Evolutionary conservation across 768 basidiomycete species (phyloP).

Genomic region (Tephrocybe sp.): DNA sequence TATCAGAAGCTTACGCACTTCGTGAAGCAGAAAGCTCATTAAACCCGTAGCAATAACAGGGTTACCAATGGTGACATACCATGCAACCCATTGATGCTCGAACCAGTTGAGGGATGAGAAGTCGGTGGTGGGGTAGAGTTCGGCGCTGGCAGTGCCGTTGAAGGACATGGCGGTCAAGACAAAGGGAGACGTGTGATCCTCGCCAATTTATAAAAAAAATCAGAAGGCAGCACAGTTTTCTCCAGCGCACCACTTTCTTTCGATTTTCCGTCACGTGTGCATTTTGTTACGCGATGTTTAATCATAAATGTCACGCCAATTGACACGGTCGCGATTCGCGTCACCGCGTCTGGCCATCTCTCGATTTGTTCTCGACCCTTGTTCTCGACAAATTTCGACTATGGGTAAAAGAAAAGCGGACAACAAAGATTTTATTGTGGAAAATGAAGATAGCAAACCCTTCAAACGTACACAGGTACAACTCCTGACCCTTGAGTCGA

Average conservation of each 20-base stretch:
- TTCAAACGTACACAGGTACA: conserved; percentile 9
- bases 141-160: conserved; percentile 37
- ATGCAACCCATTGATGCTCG: conserved; percentile 81
- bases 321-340: conserved; percentile 5
- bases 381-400: background rate
- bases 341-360: background rate
- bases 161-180: conserved; percentile 38
- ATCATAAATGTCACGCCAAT: background rate
- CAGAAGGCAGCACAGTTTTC: background rate
- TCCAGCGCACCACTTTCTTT: conserved; percentile 17
- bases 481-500: background rate
- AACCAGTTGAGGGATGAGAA: conserved; percentile 62
- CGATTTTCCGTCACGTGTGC: conserved; percentile 13
- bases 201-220: conserved; percentile 11
- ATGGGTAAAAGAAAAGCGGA: conserved; percentile 30
- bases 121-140: conserved; percentile 60
- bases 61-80: conserved; percentile 87
- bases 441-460: conserved; percentile 6
- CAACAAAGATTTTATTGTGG: conserved; percentile 9
- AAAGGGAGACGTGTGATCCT: conserved; percentile 5
- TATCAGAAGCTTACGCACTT: conserved; percentile 59
- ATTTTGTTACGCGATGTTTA: conserved; percentile 7
- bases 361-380: background rate
- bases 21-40: conserved; percentile 90
- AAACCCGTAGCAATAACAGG: conserved; percentile 92